Evolutionary conservation across 2,329 filamentous ascomycete genomes (phyloP).

Genomic region (Paecilomyces variotii): DNA sequence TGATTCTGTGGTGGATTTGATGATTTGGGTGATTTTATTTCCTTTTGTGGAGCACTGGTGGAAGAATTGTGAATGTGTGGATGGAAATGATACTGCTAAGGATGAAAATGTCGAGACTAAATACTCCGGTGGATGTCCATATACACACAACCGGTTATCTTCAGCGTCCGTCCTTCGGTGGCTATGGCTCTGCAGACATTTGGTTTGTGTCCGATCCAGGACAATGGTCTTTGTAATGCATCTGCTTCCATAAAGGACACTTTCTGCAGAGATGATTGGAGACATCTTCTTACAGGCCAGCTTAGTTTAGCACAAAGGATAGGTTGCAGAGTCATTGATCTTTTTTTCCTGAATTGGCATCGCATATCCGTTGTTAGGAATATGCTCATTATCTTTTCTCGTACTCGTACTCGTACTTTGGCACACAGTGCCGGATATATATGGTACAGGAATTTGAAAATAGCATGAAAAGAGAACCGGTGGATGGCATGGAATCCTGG

Average conservation of each 20-base stretch:
- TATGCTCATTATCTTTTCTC: neutral
- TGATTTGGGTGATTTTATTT: neutral
- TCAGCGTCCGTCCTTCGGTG: neutral
- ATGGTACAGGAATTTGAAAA: neutral
- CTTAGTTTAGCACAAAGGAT: neutral
- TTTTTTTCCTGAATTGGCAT: neutral
- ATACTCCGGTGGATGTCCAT: neutral
- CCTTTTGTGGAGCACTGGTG: neutral
- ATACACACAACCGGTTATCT: neutral
- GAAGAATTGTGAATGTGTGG: neutral
- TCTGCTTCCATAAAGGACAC: neutral
- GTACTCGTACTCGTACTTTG: neutral
- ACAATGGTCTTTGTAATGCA: neutral
- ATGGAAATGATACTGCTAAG: neutral
- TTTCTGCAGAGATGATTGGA: neutral
- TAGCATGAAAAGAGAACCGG: slow-evolving; percentile 1
- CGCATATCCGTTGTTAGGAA: neutral
- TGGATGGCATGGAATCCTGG: slow-evolving; percentile 1
- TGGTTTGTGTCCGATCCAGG: neutral
- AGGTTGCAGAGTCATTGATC: neutral
- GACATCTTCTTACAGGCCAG: neutral
- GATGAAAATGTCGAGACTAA: neutral
- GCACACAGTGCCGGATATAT: neutral
- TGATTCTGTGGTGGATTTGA: neutral
- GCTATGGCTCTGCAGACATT: neutral